Percentiles rank a stretch among this genome's conserved stretches.
Evolutionary conservation across 805 yeast genomes (phyloP).

Genomic region (Yamadazyma olivae): DNA sequence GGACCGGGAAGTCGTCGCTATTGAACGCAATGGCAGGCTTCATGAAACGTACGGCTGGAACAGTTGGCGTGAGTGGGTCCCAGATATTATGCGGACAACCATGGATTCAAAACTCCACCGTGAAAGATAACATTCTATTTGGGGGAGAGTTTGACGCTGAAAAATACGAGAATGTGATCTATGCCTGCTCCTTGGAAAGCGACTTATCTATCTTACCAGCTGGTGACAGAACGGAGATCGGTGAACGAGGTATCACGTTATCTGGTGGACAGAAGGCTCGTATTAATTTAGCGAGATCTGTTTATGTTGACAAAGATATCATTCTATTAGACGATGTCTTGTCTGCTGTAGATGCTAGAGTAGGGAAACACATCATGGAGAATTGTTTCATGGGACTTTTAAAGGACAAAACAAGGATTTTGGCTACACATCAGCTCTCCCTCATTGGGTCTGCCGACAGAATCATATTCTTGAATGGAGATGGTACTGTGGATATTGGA

Average conservation of each 20-base stretch:
- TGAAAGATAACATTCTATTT: slow-evolving; percentile 29
- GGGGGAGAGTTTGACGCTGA: slow-evolving; percentile 22
- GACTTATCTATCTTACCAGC: slow-evolving; percentile 30
- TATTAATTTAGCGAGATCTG: slow-evolving; percentile 33
- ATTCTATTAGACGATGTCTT: slow-evolving; percentile 33
- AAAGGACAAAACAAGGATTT: slow-evolving; percentile 27
- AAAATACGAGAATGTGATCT: slow-evolving; percentile 22
- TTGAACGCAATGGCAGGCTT: slow-evolving; percentile 36
- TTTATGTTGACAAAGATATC: slow-evolving; percentile 27
- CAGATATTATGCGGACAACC: slow-evolving; percentile 27
- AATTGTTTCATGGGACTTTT: slow-evolving; percentile 25
- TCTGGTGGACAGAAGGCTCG: slow-evolving; percentile 39
- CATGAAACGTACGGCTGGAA: slow-evolving; percentile 32
- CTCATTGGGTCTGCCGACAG: slow-evolving; percentile 28
- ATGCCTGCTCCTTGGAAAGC: slow-evolving; percentile 27
- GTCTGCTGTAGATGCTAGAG: slow-evolving; percentile 37
- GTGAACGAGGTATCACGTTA: slow-evolving; percentile 35
- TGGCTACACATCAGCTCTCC: slow-evolving; percentile 36
- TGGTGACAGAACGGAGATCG: slow-evolving; percentile 34
- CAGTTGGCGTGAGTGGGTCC: slow-evolving; percentile 24
- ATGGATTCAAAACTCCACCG: slow-evolving; percentile 36
- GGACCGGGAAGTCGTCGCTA: slow-evolving; percentile 36
- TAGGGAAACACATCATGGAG: slow-evolving; percentile 33
- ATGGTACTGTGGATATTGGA: slow-evolving; percentile 28
- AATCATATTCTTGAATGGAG: slow-evolving; percentile 28